Base-by-base conservation (phyloP, 768 basidiomycete species). In the Gymnopilus junonius region DNA sequence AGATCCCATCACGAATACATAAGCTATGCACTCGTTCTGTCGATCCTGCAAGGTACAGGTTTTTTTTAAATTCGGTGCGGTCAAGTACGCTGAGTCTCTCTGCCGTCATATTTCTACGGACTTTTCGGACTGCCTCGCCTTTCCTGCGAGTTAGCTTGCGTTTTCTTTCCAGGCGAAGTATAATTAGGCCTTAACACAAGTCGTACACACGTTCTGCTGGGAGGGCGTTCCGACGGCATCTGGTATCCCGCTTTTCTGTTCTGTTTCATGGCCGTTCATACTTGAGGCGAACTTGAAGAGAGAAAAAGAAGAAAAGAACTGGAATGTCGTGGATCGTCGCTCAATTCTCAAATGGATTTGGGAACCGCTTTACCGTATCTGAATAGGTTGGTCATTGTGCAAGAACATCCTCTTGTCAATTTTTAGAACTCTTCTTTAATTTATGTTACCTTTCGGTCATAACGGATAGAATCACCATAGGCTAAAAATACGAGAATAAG, bases 1-100 rank as follows among this genome's bases (percentile, higher is more conserved):
- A 51, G 48, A 7, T 23, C 10, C 32, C 48, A 51, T 51, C 32
- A 31, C 27, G 29, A 27, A 51, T 8, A n/a, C n/a, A n/a, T n/a
- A 29, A 29, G 23, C 17, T 51, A 8, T 31, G 1, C 48, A 20
- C 29, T 32, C 29, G 15, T 29, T 32, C 17, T 29, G 17, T 51
- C 48, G 31, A 51, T 51, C 48, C 48, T 51, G 48, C 48, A 51
- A 51, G 27, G 48, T 51, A 51, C 48, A 51, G 25, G 45, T 48
- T 51, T 51, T 32, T 14, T 51, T n/a, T n/a, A n/a, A 29, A 51
- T 51, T 31, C 48, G 48, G 20, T 7, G 31, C 48, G 27, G 17
- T 32, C 29, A 11, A 27, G 27, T 20, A 51, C 2, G 11, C 15
- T 31, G 17, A 5, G n/a, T 20, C 17, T 51, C 11, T 29, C 14